These are phyloP conservation scores for Magnaporthiopsis poae DNA, from an alignment of 2,329 filamentous ascomycete species.

Conservation along the genomic window DNA sequence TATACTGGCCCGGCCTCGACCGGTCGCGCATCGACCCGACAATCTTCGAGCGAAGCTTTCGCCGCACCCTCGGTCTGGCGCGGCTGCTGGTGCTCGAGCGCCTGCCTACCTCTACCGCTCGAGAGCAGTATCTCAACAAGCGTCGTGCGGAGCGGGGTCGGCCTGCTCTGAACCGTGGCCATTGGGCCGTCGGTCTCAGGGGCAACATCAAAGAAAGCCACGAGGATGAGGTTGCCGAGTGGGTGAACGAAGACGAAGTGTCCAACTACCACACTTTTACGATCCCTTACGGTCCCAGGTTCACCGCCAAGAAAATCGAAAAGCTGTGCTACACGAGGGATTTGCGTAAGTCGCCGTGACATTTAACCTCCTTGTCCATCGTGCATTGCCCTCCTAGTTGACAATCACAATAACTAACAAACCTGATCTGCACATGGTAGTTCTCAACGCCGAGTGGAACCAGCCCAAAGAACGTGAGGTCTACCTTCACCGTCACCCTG, in stretches of 20 bases:
- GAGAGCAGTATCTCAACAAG: constrained; percentile 61
- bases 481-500: constrained; percentile 72
- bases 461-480: constrained; percentile 63
- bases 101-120: constrained; percentile 57
- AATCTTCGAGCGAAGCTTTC: constrained; percentile 75
- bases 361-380: too few species aligned
- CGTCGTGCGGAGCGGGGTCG: constrained; percentile 63
- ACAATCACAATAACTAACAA: constrained; percentile 5
- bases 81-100: constrained; percentile 71
- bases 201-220: constrained; percentile 70
- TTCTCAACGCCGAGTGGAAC: constrained; percentile 84
- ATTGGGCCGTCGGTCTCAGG: constrained; percentile 26
- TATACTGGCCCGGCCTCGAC: constrained; percentile 68
- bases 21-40: constrained; percentile 71
- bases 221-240: constrained; percentile 75
- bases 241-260: constrained; percentile 66
- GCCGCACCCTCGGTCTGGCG: constrained; percentile 65
- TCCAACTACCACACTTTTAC: constrained; percentile 73
- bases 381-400: too few species aligned
- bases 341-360: constrained; percentile 32
- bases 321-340: constrained; percentile 75
- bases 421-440: constrained; percentile 13
- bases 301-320: constrained; percentile 63
- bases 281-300: constrained; percentile 55
- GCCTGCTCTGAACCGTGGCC: constrained; percentile 41